Evolutionary conservation across 257 asterid species (phyloP).

Genomic region (Gynochthodes officinalis): DNA sequence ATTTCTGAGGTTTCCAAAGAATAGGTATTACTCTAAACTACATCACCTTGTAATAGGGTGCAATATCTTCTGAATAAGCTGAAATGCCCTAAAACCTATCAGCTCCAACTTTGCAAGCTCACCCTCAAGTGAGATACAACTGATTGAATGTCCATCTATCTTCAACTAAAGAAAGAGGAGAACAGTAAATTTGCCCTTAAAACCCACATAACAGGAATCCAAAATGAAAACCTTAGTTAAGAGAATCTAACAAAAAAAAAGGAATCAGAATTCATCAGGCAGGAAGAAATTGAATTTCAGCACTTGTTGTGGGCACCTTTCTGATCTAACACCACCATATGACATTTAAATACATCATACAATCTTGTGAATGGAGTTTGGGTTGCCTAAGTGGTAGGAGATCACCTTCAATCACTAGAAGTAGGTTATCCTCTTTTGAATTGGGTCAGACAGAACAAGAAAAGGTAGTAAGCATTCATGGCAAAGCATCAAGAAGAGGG

Average conservation of each 20-base stretch:
- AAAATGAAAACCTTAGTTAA: too few relatives aligned
- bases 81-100: conserved; percentile 59
- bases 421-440: not conserved
- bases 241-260: too few relatives aligned
- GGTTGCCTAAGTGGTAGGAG: not conserved
- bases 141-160: conserved; percentile 32
- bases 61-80: conserved; percentile 66
- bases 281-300: too few relatives aligned
- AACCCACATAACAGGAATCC: not conserved
- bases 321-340: too few relatives aligned
- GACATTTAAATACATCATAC: not conserved
- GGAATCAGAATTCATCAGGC: too few relatives aligned
- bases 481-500: not conserved
- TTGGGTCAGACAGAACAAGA: not conserved
- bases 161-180: conserved; percentile 45
- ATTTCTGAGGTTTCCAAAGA: conserved; percentile 10
- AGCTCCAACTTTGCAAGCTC: conserved; percentile 75
- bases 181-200: not conserved
- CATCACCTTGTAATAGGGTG: conserved; percentile 57
- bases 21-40: conserved; percentile 12
- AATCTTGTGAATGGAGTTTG: not conserved
- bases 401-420: not conserved
- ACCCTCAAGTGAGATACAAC: conserved; percentile 66
- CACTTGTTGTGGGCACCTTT: too few relatives aligned
- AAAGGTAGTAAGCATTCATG: not conserved